Evolutionary conservation across 768 basidiomycete genomes (phyloP).

Genomic region (Amyloporia xantha): DNA sequence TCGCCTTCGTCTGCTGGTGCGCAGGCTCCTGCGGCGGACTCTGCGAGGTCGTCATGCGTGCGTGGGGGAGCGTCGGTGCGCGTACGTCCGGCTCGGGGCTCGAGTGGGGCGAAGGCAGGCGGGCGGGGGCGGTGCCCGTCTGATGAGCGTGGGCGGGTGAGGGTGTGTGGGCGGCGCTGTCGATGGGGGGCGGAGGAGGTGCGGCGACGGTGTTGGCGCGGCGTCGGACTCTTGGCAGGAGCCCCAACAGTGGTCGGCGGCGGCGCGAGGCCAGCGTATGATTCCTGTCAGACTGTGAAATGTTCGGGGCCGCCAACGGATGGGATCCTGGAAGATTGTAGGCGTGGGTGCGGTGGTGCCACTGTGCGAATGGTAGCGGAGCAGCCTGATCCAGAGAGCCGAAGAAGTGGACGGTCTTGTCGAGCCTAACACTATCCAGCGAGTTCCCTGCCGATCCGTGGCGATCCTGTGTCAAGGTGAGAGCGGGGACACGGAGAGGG

Average conservation of each 20-base stretch:
- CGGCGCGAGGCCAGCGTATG: slow-evolving; percentile 11
- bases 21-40: slow-evolving; percentile 6
- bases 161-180: slow-evolving; percentile 5
- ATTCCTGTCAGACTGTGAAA: not conserved
- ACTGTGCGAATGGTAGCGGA: no score
- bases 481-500: no score
- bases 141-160: slow-evolving; percentile 1
- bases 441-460: no score
- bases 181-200: slow-evolving; percentile 3
- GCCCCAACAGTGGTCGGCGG: slow-evolving; percentile 13
- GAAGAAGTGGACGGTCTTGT: no score
- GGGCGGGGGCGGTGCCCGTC: slow-evolving; percentile 1
- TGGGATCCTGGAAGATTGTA: no score
- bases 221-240: slow-evolving; percentile 13
- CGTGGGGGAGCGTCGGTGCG: slow-evolving; percentile 5
- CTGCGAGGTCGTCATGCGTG: not conserved
- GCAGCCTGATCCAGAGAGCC: no score
- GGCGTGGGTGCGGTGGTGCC: not conserved
- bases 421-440: no score
- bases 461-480: no score
- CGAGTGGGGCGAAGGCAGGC: slow-evolving; percentile 6
- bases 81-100: slow-evolving; percentile 4
- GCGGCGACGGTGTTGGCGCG: slow-evolving; percentile 11
- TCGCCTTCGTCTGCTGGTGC: slow-evolving; percentile 18
- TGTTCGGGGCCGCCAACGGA: not conserved